A percentile compares a stretch with the other conserved stretches of the same genome.
Conservation (phyloP, 495 filamentous ascomycete species). For the Bathelium albidoporum region DNA sequence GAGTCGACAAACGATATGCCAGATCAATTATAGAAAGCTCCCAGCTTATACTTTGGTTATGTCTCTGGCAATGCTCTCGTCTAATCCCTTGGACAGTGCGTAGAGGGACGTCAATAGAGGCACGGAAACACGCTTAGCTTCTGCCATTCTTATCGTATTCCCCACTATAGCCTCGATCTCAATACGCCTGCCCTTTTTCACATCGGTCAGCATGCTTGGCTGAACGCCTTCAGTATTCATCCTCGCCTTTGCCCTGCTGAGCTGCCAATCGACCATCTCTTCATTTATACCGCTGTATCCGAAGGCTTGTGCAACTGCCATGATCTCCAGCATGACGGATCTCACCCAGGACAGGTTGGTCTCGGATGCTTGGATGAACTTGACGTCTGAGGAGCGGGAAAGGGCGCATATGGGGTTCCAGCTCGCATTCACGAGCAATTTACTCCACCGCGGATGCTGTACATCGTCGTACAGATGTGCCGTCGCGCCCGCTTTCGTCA, state of each 20-base stretch:
- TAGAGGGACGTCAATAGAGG: slow-evolving; percentile 34
- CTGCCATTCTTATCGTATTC: slow-evolving; percentile 37
- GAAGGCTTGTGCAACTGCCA: slow-evolving; percentile 33
- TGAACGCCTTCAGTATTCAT: slow-evolving; percentile 29
- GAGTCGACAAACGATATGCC: not conserved
- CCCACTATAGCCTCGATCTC: slow-evolving; percentile 48
- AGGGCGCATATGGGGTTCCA: slow-evolving; percentile 47
- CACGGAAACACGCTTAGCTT: slow-evolving; percentile 31
- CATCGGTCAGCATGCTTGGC: slow-evolving; percentile 42
- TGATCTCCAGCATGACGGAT: slow-evolving; percentile 43
- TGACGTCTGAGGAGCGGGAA: slow-evolving; percentile 34
- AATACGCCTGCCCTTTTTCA: slow-evolving; percentile 29
- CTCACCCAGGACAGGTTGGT: slow-evolving; percentile 22
- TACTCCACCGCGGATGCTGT: slow-evolving; percentile 42
- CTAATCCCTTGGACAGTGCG: slow-evolving; percentile 23
- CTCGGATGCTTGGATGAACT: slow-evolving; percentile 32
- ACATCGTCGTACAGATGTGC: slow-evolving; percentile 37
- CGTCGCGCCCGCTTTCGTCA: slow-evolving; percentile 32
- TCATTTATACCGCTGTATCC: slow-evolving; percentile 35
- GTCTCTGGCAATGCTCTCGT: slow-evolving; percentile 14
- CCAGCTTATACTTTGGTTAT: not conserved
- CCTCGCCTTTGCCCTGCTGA: slow-evolving; percentile 29
- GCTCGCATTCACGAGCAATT: slow-evolving; percentile 40
- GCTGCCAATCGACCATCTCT: slow-evolving; percentile 29
- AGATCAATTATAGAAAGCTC: not conserved